Evolutionary conservation across 2,329 filamentous ascomycete genomes (phyloP), one percentile per base, ranked within the genome.

Genomic region (Mollisia scopiformis): DNA sequence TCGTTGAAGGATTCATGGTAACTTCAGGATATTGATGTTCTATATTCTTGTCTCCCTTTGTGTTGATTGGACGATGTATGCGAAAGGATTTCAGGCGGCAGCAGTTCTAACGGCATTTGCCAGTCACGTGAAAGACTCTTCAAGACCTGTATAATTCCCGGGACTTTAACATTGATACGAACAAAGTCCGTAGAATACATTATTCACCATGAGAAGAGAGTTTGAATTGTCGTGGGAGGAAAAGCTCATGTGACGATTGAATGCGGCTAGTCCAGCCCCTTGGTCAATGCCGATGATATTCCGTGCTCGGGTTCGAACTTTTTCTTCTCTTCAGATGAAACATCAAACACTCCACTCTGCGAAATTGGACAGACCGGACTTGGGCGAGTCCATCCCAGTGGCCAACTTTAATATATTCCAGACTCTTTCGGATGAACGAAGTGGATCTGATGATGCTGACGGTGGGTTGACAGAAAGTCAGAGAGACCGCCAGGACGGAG

Each of bases 351-450:
- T 43, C 39, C 6, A 43, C 39, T 21, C n/a, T 8, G 7, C 23
- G 41, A 33, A 43, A 23, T 21, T 37, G 5, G 41, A 23, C 30
- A 33, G 28, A 47, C 37, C 19, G 46, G n/a, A 41, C 35, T 21
- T 16, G 43, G 28, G 25, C 37, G 19, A 25, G n/a, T 16, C 30
- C 3, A 19, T 46, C 23, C 6, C 11, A 27, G 11, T 49, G 23
- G 47, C 49, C 47, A 33, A 54, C 11, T 49, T 39, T 10, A 13
- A 59, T 59, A 47, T 54, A 59, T 54, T 28, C 8, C 35, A 49
- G 50, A 51, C 57, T 19, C 37, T 35, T 19, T 27, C 23, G 50
- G 57, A 49, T 54, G 39, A 54, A 37, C 39, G 41, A 37, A 35
- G 50, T 54, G 50, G 50, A 54, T 13, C 47, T 13, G 19, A 27